Conservation (phyloP, 495 filamentous ascomycete species). For the Tirmania nivea region DNA sequence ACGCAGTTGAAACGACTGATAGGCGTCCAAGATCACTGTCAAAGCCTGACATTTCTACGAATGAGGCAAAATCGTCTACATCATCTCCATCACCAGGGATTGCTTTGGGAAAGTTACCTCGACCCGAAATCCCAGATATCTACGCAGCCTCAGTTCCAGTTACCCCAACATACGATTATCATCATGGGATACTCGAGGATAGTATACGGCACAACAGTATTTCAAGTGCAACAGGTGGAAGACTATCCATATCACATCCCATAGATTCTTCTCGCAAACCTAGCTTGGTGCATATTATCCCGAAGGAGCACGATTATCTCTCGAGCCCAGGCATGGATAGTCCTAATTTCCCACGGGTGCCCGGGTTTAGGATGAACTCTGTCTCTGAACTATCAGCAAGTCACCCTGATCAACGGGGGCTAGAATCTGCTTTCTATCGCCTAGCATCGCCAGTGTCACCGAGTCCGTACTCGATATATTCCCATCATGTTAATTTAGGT, state of each 20-base stretch:
- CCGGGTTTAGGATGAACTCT: neutral
- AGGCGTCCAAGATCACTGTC: constrained; percentile 18
- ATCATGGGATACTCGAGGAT: constrained; percentile 9
- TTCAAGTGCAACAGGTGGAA: constrained; percentile 3
- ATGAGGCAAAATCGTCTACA: constrained; percentile 13
- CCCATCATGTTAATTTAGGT: neutral
- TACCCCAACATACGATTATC: constrained; percentile 10
- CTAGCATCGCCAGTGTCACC: neutral
- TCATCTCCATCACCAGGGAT: constrained; percentile 17
- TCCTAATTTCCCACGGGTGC: neutral
- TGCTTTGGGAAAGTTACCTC: constrained; percentile 5
- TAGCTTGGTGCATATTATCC: constrained; percentile 15
- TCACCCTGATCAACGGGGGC: neutral
- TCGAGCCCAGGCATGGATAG: neutral
- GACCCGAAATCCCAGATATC: constrained; percentile 4
- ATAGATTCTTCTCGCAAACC: constrained; percentile 12
- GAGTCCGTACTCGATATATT: neutral
- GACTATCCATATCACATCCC: constrained; percentile 10
- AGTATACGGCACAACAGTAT: constrained; percentile 6
- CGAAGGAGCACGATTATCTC: constrained; percentile 12
- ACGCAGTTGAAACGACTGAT: constrained; percentile 45
- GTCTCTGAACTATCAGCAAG: neutral
- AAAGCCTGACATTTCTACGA: constrained; percentile 14
- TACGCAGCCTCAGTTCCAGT: constrained; percentile 17
- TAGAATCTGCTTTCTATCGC: neutral